phyloP scores from a whole-genome alignment of 768 basidiomycete genomes.

The Dendrothele bispora region DNA sequence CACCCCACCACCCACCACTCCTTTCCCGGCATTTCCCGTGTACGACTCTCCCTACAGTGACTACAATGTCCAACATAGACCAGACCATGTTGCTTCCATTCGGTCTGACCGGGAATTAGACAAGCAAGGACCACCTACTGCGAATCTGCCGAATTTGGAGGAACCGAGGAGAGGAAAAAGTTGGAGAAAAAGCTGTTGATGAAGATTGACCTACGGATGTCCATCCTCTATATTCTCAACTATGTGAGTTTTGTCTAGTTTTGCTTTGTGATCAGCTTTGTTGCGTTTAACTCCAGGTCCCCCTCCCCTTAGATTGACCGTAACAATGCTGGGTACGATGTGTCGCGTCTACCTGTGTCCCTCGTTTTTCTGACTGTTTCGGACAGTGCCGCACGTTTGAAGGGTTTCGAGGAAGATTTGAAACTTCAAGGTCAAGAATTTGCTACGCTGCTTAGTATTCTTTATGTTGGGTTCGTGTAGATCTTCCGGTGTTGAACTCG shows the following conservation, averaged over 20 bases:
- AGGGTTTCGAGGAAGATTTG: slow-evolving; percentile 71
- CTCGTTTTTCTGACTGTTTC: slow-evolving; percentile 1
- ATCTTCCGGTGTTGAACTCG: neutral
- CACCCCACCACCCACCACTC: too few relatives aligned
- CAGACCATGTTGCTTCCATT: too few relatives aligned
- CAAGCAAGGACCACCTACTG: too few relatives aligned
- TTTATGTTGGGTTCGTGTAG: slow-evolving; percentile 52
- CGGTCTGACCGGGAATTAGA: too few relatives aligned
- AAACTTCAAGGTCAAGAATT: slow-evolving; percentile 63
- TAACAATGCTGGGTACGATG: neutral
- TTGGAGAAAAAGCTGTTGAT: slow-evolving; percentile 24
- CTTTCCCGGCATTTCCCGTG: too few relatives aligned
- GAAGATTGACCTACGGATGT: slow-evolving; percentile 40
- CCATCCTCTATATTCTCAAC: slow-evolving; percentile 23
- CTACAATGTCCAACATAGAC: too few relatives aligned
- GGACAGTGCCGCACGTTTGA: slow-evolving; percentile 64
- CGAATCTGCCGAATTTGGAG: slow-evolving; percentile 1
- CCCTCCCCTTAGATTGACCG: neutral
- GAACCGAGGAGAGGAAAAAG: neutral
- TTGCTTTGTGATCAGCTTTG: slow-evolving; percentile 20
- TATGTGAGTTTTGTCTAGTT: slow-evolving; percentile 24
- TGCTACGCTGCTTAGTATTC: slow-evolving; percentile 62
- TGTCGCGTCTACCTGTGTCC: neutral
- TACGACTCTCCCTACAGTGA: too few relatives aligned
- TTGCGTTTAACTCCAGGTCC: neutral